A percentile compares a stretch with the other conserved stretches of the same genome.
These are phyloP conservation scores for Monascus ruber DNA, from an alignment of 2,329 filamentous ascomycete species.

Conservation along the genomic window DNA sequence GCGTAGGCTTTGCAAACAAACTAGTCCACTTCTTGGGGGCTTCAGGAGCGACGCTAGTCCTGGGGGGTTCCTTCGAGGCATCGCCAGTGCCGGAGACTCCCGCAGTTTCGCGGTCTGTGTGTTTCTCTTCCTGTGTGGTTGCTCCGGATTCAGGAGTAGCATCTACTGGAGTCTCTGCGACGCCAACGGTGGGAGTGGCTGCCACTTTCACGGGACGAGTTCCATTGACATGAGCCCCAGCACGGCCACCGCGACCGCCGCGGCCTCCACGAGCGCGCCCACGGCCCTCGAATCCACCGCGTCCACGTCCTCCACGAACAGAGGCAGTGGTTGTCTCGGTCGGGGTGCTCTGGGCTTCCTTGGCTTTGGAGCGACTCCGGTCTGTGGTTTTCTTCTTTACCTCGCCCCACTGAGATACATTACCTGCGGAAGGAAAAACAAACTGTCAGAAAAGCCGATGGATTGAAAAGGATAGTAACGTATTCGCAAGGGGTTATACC, in stretches of 20 bases:
- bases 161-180: slow-evolving; percentile 5
- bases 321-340: slow-evolving; percentile 23
- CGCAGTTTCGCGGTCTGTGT: slow-evolving; percentile 13
- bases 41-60: slow-evolving; percentile 26
- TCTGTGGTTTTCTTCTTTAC: slow-evolving; percentile 42
- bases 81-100: slow-evolving; percentile 9
- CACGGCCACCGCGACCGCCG: slow-evolving; percentile 35
- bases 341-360: slow-evolving; percentile 28
- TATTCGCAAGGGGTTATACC: slow-evolving; percentile 19
- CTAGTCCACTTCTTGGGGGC: slow-evolving; percentile 54
- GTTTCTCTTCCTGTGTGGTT: slow-evolving; percentile 14
- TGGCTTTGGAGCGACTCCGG: slow-evolving; percentile 34
- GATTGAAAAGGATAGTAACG: background rate
- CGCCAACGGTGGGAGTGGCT: slow-evolving; percentile 5
- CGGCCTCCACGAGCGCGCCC: slow-evolving; percentile 37
- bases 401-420: slow-evolving; percentile 42
- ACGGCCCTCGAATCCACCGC: slow-evolving; percentile 36
- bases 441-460: background rate
- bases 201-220: slow-evolving; percentile 25
- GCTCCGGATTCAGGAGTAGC: slow-evolving; percentile 15
- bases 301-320: slow-evolving; percentile 33
- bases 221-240: slow-evolving; percentile 32
- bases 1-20: slow-evolving; percentile 57
- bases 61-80: slow-evolving; percentile 15
- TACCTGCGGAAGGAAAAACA: slow-evolving; percentile 24